Base-by-base conservation (phyloP, 805 yeast genomes). In the Tetrapisispora namnaoensis region DNA sequence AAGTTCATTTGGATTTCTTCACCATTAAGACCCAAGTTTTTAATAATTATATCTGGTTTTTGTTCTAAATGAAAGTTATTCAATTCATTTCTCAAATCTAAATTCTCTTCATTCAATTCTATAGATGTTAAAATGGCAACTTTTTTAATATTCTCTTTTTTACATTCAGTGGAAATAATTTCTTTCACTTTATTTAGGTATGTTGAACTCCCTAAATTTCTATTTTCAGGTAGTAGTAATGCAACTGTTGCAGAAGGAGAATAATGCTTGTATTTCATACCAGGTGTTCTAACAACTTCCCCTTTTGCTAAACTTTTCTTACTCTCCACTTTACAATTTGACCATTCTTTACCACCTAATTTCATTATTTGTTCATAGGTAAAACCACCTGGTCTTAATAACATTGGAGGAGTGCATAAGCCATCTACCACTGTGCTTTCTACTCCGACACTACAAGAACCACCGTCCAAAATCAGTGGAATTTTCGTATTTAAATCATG, bases 361-460 rank as follows among this genome's bases (percentile, higher is more conserved):
- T 66, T 54, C 42, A 71, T 68, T 30, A 93, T 82, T 44, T 86
- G 80, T 58, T 91, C 98, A 20, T 84, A 68, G 9, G 91, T 79
- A 8, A 91, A 77, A 2, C 99, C 99, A 4, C 99, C 99, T 0
- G 99, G 99, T 55, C 99, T 77, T 46, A 93, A 71, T 20, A 93
- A 66, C 79, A 85, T 78, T 10, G 98, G 98, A 1, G 97, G 97
- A 16, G 67, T 55, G 17, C 80, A 79, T 16, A 90, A 72, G 0
- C 99, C 99, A 63, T 93, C 96, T 0, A 93, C 80, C 2, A 93
- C 99, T 0, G 98, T 91, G 37, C 93, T 82, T 60, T 93, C 99
- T 1, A 93, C 84, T 0, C 99, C 99, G 20, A 93, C 95, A 16
- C 75, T 63, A 52, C 95, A 86, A 0, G 83, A 61, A 0, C 99